Evolutionary conservation across 805 yeast genomes (phyloP).

Genomic region (Pichia exigua): DNA sequence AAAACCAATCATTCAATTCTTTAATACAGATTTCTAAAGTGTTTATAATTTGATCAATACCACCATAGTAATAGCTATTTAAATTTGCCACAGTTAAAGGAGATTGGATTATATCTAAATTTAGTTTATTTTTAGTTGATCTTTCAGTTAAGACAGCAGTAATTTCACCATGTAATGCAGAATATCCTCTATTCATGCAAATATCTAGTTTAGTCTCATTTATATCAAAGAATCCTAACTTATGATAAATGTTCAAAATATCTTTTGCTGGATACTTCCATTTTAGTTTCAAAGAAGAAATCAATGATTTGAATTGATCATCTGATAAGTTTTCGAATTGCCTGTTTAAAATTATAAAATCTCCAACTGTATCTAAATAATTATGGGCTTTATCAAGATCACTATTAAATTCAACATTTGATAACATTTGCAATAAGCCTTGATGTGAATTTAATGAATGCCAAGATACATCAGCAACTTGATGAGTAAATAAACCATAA

Average conservation of each 20-base stretch:
- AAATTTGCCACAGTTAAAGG: slow-evolving; percentile 37
- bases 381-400: slow-evolving; percentile 42
- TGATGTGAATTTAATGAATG: slow-evolving; percentile 49
- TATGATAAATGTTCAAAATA: slow-evolving; percentile 32
- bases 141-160: slow-evolving; percentile 10
- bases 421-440: slow-evolving; percentile 47
- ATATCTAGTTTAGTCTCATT: slow-evolving; percentile 29
- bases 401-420: slow-evolving; percentile 48
- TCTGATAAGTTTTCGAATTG: slow-evolving; percentile 25
- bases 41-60: slow-evolving; percentile 38
- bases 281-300: slow-evolving; percentile 21
- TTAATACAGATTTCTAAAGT: slow-evolving; percentile 34
- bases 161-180: slow-evolving; percentile 43
- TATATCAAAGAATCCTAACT: slow-evolving; percentile 30
- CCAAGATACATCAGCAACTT: slow-evolving; percentile 60
- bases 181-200: slow-evolving; percentile 50
- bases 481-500: slow-evolving; percentile 54
- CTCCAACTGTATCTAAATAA: slow-evolving; percentile 58
- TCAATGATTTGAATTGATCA: slow-evolving; percentile 4
- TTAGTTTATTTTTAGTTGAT: slow-evolving; percentile 5
- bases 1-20: slow-evolving; percentile 36
- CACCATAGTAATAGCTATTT: slow-evolving; percentile 46
- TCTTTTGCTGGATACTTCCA: slow-evolving; percentile 41
- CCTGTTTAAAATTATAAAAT: slow-evolving; percentile 40
- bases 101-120: slow-evolving; percentile 24